Evolutionary conservation across 306 rosid species (phyloP).

Genomic region (Prosopis cineraria): DNA sequence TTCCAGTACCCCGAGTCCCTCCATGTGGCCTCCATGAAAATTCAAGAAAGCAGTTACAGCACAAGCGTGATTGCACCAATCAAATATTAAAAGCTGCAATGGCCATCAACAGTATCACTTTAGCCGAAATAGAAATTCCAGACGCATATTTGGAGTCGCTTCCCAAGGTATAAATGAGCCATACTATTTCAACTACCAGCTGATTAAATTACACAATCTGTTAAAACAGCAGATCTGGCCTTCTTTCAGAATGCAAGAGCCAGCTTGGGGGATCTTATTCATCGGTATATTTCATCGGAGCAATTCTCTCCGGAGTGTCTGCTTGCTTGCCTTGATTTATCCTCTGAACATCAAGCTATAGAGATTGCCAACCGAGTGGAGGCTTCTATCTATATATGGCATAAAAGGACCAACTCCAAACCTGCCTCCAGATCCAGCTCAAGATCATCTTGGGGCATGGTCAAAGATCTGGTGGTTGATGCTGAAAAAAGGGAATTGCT

Average conservation of each 20-base stretch:
- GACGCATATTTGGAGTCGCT: constrained; percentile 85
- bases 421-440: constrained; percentile 64
- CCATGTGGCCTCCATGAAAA: constrained; percentile 76
- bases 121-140: constrained; percentile 90
- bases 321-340: constrained; percentile 85
- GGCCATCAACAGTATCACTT: constrained; percentile 81
- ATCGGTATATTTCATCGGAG: constrained; percentile 88
- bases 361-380: constrained; percentile 86
- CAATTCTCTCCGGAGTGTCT: constrained; percentile 92
- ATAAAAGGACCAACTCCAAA: constrained; percentile 59
- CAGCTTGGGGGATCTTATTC: constrained; percentile 83
- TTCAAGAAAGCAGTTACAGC: constrained; percentile 79
- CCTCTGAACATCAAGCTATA: constrained; percentile 95
- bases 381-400: constrained; percentile 84
- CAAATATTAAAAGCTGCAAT: constrained; percentile 93
- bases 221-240: constrained; percentile 23
- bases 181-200: not conserved
- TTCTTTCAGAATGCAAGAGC: constrained; percentile 82
- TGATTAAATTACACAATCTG: constrained; percentile 1
- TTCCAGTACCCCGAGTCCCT: constrained; percentile 93
- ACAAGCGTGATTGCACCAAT: constrained; percentile 86
- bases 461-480: constrained; percentile 88
- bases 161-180: constrained; percentile 68
- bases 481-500: constrained; percentile 84
- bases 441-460: constrained; percentile 97